A percentile compares a stretch with the other conserved stretches of the same genome.
Conservation (phyloP, 768 basidiomycete genomes). For the Mycena pura region DNA sequence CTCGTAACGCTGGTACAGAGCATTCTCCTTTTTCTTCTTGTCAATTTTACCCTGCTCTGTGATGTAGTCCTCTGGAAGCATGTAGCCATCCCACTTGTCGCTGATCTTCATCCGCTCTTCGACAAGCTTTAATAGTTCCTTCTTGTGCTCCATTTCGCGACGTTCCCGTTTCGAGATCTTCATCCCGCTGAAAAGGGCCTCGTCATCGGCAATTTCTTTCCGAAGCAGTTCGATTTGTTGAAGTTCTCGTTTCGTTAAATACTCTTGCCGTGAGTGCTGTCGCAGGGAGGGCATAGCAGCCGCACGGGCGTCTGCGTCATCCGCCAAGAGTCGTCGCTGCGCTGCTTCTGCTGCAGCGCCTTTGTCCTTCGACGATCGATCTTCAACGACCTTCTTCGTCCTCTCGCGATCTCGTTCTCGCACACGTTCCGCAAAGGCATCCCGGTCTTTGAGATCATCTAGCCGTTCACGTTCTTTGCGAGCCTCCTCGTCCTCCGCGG, state of each 20-base stretch:
- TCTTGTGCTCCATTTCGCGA: conserved; percentile 86
- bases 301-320: conserved; percentile 68
- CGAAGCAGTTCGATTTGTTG: conserved; percentile 94
- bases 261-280: conserved; percentile 91
- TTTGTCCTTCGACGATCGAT: conserved; percentile 79
- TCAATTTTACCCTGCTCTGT: conserved; percentile 99
- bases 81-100: conserved; percentile 96
- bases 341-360: conserved; percentile 86
- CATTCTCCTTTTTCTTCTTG: conserved; percentile 93
- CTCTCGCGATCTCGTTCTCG: conserved; percentile 81
- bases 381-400: conserved; percentile 91
- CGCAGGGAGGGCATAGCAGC: conserved; percentile 75
- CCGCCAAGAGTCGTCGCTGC: conserved; percentile 79
- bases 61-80: conserved; percentile 96
- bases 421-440: conserved; percentile 92
- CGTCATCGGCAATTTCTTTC: conserved; percentile 94
- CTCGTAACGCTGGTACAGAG: conserved; percentile 92
- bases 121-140: conserved; percentile 88
- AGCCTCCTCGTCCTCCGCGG: conserved; percentile 73
- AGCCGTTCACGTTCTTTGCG: conserved; percentile 75
- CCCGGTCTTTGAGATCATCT: conserved; percentile 85
- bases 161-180: conserved; percentile 85
- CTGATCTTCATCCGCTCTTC: conserved; percentile 94
- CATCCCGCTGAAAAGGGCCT: conserved; percentile 90
- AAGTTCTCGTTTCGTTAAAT: conserved; percentile 93